Conservation (phyloP, 2,329 filamentous ascomycete species). For the Acrodontium crateriforme region DNA sequence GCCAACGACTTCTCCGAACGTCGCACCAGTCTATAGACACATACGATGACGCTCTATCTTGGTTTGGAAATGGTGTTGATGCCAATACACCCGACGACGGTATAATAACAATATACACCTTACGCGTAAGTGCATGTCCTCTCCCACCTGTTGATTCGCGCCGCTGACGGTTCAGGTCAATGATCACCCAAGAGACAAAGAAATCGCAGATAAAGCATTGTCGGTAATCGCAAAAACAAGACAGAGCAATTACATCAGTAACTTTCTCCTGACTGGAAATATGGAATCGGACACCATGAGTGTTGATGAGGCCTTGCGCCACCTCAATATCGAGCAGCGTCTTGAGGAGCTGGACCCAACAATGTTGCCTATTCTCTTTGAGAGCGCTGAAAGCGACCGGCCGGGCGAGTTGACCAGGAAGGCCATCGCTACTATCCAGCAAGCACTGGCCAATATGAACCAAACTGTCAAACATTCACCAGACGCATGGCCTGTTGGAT, state of each 20-base stretch:
- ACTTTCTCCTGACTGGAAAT: conserved; percentile 40
- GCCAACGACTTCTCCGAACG: conserved; percentile 42
- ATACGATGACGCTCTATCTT: conserved; percentile 50
- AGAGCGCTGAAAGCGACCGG: conserved; percentile 11
- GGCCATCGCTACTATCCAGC: conserved; percentile 18
- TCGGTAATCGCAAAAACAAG: conserved; percentile 44
- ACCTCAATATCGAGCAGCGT: conserved; percentile 23
- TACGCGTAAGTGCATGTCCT: conserved; percentile 35
- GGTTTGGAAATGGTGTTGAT: conserved; percentile 38
- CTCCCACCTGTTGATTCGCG: conserved; percentile 20
- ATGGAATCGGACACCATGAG: conserved; percentile 40
- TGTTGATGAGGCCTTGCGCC: conserved; percentile 37
- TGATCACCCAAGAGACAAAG: no score
- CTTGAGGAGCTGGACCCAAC: conserved; percentile 13
- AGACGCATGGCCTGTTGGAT: conserved; percentile 57
- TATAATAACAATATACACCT: conserved; percentile 41
- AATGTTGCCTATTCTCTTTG: conserved; percentile 11
- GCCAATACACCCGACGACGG: conserved; percentile 40
- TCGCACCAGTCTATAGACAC: conserved; percentile 45
- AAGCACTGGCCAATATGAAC: conserved; percentile 10
- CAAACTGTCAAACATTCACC: conserved; percentile 7
- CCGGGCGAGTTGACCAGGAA: conserved; percentile 21
- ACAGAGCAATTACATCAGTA: conserved; percentile 39
- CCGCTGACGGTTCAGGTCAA: conserved; percentile 37
- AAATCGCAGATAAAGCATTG: conserved; percentile 41